A percentile compares a stretch with the other conserved stretches of the same genome.
These are phyloP conservation scores for Allomyces arbusculus DNA, from an alignment of 192 early-diverging fungal genomes.

Conservation along the genomic window DNA sequence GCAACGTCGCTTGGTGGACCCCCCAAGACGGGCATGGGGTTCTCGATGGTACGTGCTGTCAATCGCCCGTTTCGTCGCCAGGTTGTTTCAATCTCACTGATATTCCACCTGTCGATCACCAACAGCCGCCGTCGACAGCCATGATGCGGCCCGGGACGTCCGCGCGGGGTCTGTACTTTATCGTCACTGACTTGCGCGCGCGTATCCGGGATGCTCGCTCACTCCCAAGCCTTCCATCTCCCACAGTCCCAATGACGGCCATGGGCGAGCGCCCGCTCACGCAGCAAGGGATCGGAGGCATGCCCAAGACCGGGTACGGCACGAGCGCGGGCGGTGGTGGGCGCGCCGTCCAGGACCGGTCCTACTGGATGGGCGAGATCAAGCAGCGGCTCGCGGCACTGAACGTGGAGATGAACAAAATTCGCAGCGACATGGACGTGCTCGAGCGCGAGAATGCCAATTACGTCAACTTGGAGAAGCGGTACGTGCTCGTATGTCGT, in stretches of 20 bases:
- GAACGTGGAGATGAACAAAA: conserved; percentile 17
- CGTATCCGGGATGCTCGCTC: neutral
- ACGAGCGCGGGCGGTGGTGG: conserved; percentile 12
- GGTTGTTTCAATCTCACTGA: too few relatives aligned
- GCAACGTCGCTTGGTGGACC: too few relatives aligned
- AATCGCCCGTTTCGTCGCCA: too few relatives aligned
- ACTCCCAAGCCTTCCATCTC: neutral
- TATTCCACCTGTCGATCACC: too few relatives aligned
- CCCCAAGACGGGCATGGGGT: too few relatives aligned
- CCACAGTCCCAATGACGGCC: neutral
- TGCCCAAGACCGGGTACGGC: conserved; percentile 7
- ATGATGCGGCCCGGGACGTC: neutral
- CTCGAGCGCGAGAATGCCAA: conserved; percentile 27
- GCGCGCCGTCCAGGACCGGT: conserved; percentile 25
- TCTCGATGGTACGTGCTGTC: too few relatives aligned
- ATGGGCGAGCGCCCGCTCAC: conserved; percentile 30
- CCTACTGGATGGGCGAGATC: conserved; percentile 30
- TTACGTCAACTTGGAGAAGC: conserved; percentile 25
- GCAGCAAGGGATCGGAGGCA: conserved; percentile 38
- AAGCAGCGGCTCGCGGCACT: conserved; percentile 24
- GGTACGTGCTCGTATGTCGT: conserved; percentile 8
- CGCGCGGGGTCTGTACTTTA: neutral
- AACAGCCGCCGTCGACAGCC: neutral
- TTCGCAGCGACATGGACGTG: conserved; percentile 21
- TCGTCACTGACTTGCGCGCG: neutral